Base-by-base conservation (phyloP, 164 flowering plant species). In the Cinnamomum micranthum region DNA sequence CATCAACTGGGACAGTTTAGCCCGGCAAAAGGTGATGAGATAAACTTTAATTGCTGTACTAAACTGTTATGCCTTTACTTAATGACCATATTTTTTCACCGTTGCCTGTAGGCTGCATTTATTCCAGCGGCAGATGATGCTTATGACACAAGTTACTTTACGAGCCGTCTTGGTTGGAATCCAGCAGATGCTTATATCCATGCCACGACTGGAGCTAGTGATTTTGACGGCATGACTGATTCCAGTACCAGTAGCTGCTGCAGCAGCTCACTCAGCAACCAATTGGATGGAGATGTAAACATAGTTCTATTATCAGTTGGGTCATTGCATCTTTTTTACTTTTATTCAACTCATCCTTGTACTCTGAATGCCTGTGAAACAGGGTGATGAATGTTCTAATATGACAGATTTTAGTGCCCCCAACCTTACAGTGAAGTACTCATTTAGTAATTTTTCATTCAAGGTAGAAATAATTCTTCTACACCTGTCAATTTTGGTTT, bases 401-500 rank as follows among this genome's bases (percentile, higher is more conserved):
- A 81, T 96, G 79, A 85, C 95, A 72, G 97, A 94, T 2, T 94
- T 96, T 77, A 73, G 82, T 63, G 75, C 79, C 68, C 86, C 97
- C 17, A 62, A 79, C 63, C 90, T 87, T 70, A 77, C 79, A n/a
- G 87, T 88, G 79, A 86, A 84, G 69, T 96, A 93, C 81, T 94
- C 97, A 0, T 96, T 94, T 79, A 94, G 98, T 72, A 96, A 96
- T 82, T 96, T 96, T 83, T 96, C 99, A 20, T 96, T 94, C 65
- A 96, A 96, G 99, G 99, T 96, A 76, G 79, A 82, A 67, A 58
- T 65, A 51, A 24, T 2, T 6, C 47, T 14, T 11, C 17, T 12
- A 12, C 1, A 10, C 24, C 2, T 73, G n/a, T 68, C 20, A 50
- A 71, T 50, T 67, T 73, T 3, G 20, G 35, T 24, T 67, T 20